Percentiles rank a stretch among this genome's conserved stretches.
phyloP scores from a whole-genome alignment of 2,329 filamentous ascomycete species.

The Verticillium klebahnii region DNA sequence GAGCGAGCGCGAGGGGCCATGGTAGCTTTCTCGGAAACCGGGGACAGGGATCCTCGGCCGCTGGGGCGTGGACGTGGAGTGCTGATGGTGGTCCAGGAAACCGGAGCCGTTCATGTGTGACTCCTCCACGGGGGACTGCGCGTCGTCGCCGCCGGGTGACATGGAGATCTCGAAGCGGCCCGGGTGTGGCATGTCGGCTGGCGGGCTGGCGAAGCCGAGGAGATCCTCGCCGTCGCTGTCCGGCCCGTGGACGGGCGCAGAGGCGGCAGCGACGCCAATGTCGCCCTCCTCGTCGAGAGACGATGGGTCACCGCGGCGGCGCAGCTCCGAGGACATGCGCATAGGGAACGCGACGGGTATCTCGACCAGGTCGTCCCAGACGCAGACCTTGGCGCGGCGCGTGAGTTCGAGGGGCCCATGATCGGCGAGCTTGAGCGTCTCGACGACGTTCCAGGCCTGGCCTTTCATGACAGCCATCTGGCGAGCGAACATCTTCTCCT shows the following conservation, averaged over 20 bases:
- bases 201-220: constrained; percentile 59
- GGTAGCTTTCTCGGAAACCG: constrained; percentile 22
- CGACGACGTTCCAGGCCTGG: constrained; percentile 98
- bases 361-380: constrained; percentile 97
- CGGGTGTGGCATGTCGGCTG: constrained; percentile 65
- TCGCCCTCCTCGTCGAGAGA: constrained; percentile 70
- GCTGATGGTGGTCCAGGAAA: constrained; percentile 3
- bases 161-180: constrained; percentile 67
- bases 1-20: constrained; percentile 23
- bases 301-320: constrained; percentile 36
- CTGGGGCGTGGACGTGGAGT: constrained; percentile 1
- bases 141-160: constrained; percentile 34
- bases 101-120: constrained; percentile 10
- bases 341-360: constrained; percentile 92
- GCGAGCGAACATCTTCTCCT: constrained; percentile 97
- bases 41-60: constrained; percentile 9
- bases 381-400: constrained; percentile 82
- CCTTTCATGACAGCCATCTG: constrained; percentile 99
- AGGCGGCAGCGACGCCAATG: constrained; percentile 54
- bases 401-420: constrained; percentile 94
- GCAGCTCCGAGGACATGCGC: constrained; percentile 81
- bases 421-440: constrained; percentile 88
- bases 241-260: constrained; percentile 25
- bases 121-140: constrained; percentile 32
- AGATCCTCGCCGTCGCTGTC: constrained; percentile 53